Percentiles rank a stretch among this genome's conserved stretches.
These are phyloP conservation scores for Chaetomiaceae sp. DNA, from an alignment of 2,329 filamentous ascomycete species.

Conservation along the genomic window DNA sequence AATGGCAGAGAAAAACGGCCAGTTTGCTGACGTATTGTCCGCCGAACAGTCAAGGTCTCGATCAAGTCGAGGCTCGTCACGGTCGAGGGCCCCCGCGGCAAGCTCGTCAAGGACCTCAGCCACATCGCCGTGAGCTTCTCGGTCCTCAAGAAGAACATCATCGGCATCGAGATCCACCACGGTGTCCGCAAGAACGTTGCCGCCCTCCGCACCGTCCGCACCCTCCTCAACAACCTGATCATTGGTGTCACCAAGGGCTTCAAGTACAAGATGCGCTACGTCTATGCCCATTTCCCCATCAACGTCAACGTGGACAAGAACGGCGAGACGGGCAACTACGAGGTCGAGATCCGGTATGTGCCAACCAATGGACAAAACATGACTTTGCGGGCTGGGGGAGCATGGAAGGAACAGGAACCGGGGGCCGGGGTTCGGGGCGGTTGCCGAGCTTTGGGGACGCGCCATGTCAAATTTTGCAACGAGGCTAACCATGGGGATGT, in stretches of 20 bases:
- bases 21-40: conserved; percentile 31
- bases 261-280: conserved; percentile 99
- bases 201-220: conserved; percentile 95
- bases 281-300: conserved; percentile 99
- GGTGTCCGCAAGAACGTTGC: conserved; percentile 96
- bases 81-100: conserved; percentile 94
- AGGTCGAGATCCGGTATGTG: conserved; percentile 94
- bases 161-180: conserved; percentile 98
- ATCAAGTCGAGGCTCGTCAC: conserved; percentile 97
- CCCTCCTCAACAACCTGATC: conserved; percentile 98
- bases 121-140: conserved; percentile 97
- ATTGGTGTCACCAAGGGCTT: conserved; percentile 97
- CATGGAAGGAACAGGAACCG: neutral
- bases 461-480: neutral
- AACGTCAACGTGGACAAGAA: conserved; percentile 99
- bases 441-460: neutral
- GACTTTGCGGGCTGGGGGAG: conserved; percentile 11
- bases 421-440: neutral
- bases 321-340: conserved; percentile 76
- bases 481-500: conserved; percentile 31
- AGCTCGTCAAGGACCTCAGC: conserved; percentile 93
- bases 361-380: conserved; percentile 7
- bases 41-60: conserved; percentile 78
- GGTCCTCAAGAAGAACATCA: conserved; percentile 74
- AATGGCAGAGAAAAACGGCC: conserved; percentile 6